Evolutionary conservation across 768 basidiomycete genomes (phyloP).

Genomic region (Hemileccinum impolitum): DNA sequence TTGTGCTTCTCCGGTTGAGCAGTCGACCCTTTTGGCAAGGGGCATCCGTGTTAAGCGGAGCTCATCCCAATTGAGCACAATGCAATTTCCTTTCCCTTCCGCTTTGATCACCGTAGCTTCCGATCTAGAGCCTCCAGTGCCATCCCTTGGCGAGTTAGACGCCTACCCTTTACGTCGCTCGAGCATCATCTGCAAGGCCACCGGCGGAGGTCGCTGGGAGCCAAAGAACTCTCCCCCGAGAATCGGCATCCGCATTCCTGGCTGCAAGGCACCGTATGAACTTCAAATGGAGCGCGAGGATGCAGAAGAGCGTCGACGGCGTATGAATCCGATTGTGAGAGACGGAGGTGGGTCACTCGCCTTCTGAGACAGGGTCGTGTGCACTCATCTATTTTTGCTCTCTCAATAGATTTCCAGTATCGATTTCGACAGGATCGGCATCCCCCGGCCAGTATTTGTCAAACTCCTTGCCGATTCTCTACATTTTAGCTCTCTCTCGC

Average conservation of each 20-base stretch:
- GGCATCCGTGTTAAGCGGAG: slow-evolving; percentile 24
- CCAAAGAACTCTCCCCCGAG: slow-evolving; percentile 51
- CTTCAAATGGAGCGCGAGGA: slow-evolving; percentile 69
- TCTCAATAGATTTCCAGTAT: slow-evolving; percentile 57
- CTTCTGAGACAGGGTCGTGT: neutral
- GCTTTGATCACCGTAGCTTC: slow-evolving; percentile 15
- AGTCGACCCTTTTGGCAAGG: slow-evolving; percentile 18
- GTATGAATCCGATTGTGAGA: slow-evolving; percentile 60
- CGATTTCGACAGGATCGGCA: slow-evolving; percentile 52
- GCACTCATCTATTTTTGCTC: neutral
- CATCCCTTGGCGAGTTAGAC: slow-evolving; percentile 66
- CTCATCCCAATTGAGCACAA: slow-evolving; percentile 28
- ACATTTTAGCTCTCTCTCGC: slow-evolving; percentile 45
- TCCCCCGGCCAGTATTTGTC: slow-evolving; percentile 38
- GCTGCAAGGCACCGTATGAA: slow-evolving; percentile 65
- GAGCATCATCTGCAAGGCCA: slow-evolving; percentile 69
- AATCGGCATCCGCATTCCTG: slow-evolving; percentile 53
- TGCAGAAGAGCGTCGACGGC: slow-evolving; percentile 44
- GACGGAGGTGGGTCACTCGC: slow-evolving; percentile 44
- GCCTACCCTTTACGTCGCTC: slow-evolving; percentile 70
- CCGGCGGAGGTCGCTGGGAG: slow-evolving; percentile 78
- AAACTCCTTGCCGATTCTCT: slow-evolving; percentile 51
- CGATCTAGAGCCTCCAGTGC: slow-evolving; percentile 35
- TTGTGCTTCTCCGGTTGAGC: slow-evolving; percentile 33
- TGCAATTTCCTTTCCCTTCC: slow-evolving; percentile 26